A percentile compares a stretch with the other conserved stretches of the same genome.
phyloP scores from a whole-genome alignment of 23 red algal genomes.

The Cyanidioschyzon merolae region DNA sequence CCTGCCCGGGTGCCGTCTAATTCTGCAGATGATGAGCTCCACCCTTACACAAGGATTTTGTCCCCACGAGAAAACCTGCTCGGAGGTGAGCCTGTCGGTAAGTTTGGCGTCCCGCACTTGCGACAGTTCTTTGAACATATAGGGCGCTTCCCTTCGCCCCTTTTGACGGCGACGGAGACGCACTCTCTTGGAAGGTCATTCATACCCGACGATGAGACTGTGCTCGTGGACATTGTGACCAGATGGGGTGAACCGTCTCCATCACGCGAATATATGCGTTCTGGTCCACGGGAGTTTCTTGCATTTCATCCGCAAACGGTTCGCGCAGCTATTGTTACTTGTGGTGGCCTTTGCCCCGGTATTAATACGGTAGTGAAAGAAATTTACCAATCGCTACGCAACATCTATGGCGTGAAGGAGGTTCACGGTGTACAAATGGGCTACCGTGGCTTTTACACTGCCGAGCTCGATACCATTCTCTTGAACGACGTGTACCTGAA shows the following conservation, averaged over 20 bases:
- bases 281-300: slow-evolving; percentile 45
- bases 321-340: slow-evolving; percentile 73
- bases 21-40: background rate
- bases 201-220: slow-evolving; percentile 68
- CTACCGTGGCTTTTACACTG: slow-evolving; percentile 87
- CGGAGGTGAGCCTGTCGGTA: background rate
- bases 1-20: background rate
- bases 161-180: slow-evolving; percentile 48
- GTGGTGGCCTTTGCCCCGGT: slow-evolving; percentile 77
- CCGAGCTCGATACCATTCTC: slow-evolving; percentile 20
- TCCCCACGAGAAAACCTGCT: background rate
- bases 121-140: background rate
- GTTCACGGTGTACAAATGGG: slow-evolving; percentile 72
- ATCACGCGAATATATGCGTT: slow-evolving; percentile 35
- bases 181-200: slow-evolving; percentile 65
- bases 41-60: background rate
- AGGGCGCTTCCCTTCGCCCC: slow-evolving; percentile 73
- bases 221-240: slow-evolving; percentile 79
- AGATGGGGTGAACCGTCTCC: background rate
- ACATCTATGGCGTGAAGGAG: slow-evolving; percentile 54
- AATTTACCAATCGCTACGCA: slow-evolving; percentile 29
- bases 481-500: slow-evolving; percentile 18
- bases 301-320: slow-evolving; percentile 45
- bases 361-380: slow-evolving; percentile 88
- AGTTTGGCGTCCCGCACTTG: slow-evolving; percentile 3